Base-by-base conservation (phyloP, 257 asterid species). In the Verbascum thapsus region DNA sequence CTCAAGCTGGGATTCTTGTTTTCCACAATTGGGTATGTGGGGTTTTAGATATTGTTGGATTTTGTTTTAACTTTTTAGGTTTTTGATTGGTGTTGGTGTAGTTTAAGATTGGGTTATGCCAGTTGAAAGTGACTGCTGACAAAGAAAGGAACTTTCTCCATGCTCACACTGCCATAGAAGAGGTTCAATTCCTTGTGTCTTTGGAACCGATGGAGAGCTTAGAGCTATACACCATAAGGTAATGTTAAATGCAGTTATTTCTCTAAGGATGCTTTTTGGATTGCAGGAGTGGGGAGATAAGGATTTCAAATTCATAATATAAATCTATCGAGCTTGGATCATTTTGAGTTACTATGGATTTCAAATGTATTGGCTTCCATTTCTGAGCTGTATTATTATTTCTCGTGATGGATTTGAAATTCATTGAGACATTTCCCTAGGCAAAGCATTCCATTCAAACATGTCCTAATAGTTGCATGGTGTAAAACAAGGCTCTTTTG, bases 171-270 rank as follows among this genome's bases (percentile, higher is more conserved):
- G 91, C 94, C 6, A 52, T 92, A 6, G 91, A 81, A 81, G 97
- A 82, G 74, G 96, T 96, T 68, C 53, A 92, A 92, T 64, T 79
- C 99, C 23, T 72, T 92, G 99, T 73, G 87, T 92, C 49, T 89
- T 82, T 66, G 97, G 84, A 56, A 75, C 90, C 54, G 94, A 89
- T 61, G 99, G 99, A 56, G 80, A 82, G 74, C 78, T 92, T 71
- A 85, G 80, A 74, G 99, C 96, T 70, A 92, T 89, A 67, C 99
- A 92, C 64, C 84, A 91, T 58, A 92, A 92, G 99, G 99, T 92
- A 77, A 74, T 37, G 51, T 18, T 65, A 2, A 5, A 26, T 26
- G 32, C n/a, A 26, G 2, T 5, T 26, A n/a, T 26, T 26, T 26
- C 32, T 26, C 32, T 26, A 26, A 26, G 32, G n/a, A n/a, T n/a